Evolutionary conservation across 768 basidiomycete genomes (phyloP), one percentile per base, ranked within the genome.

Genomic region (Tulasnella sp.): DNA sequence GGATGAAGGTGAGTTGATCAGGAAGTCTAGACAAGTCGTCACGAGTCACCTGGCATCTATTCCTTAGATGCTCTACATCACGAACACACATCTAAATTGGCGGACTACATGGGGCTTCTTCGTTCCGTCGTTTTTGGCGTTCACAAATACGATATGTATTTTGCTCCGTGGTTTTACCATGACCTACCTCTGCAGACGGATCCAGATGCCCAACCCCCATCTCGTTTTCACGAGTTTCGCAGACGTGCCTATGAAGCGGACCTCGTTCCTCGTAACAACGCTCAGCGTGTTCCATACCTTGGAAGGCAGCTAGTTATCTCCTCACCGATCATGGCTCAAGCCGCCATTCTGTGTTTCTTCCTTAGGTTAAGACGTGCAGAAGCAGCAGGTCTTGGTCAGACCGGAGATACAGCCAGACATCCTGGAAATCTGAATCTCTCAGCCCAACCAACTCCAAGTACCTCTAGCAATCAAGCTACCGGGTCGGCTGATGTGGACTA

Each of bases 41-140:
- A 20, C 22, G 22, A 10, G n/a, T n/a, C n/a, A n/a, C 22, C 37
- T 29, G 12, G 33, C 34, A 22, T 2, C 31, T 29, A 9, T 31
- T 22, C n/a, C 7, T 19, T 37, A 50, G 48, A 39, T 9, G 28
- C 48, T 8, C 24, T 51, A 5, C 16, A 24, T 15, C 29, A 27
- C 5, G 49, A 51, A 32, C 32, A 39, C 3, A 28, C 28, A 28
- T 24, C 24, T 3, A 39, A 51, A 28, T 16, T 34, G 28, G 49
- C 41, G 44, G 35, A 39, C 25, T 40, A 22, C 25, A 54, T 39
- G 19, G 31, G 40, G 12, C 43, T 56, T 20, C 37, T 56, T 20
- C 55, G 55, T 6, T 45, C 53, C 15, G 33, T 55, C 31, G 53
- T 55, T 40, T 56, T 45, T 33, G 55, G 51, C 20, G 53, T 29